phyloP scores from a whole-genome alignment of 78 protist species.

The Chrysochromulina tobinii region DNA sequence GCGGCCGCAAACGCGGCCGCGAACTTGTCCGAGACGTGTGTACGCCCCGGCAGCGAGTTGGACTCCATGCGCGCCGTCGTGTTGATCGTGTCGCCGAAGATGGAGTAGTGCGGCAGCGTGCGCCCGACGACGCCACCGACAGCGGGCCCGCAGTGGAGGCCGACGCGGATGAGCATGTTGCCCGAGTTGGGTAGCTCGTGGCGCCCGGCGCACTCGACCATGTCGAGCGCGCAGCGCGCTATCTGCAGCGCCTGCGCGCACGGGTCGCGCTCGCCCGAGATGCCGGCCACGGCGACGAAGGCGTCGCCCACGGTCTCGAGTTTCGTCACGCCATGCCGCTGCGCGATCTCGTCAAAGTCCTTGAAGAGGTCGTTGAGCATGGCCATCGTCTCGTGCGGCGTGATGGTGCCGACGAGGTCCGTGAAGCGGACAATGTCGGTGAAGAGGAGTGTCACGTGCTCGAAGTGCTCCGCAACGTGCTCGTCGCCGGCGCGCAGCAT shows the following conservation, averaged over 20 bases:
- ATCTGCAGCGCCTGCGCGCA: background rate
- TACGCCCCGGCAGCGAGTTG: background rate
- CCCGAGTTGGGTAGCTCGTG: constrained; percentile 54
- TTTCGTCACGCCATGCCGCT: background rate
- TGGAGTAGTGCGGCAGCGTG: constrained; percentile 62
- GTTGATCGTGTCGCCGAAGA: constrained; percentile 89
- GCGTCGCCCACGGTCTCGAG: background rate
- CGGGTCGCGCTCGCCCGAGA: too few species aligned
- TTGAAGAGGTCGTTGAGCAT: background rate
- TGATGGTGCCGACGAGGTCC: too few species aligned
- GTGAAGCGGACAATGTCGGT: too few species aligned
- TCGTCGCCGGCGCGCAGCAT: too few species aligned
- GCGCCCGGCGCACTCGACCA: background rate
- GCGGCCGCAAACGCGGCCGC: too few species aligned
- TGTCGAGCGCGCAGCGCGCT: background rate
- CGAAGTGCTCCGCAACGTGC: too few species aligned
- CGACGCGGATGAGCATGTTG: constrained; percentile 50
- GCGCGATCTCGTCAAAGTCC: background rate
- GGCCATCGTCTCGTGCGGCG: too few species aligned
- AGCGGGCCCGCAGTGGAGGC: too few species aligned
- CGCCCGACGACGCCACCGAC: constrained; percentile 73
- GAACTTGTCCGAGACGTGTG: too few species aligned
- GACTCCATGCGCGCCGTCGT: constrained; percentile 74
- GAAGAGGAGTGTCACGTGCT: too few species aligned
- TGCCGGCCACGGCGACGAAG: background rate